Base-by-base conservation (phyloP, 208 protist genomes). In the Leishmania martiniquensis region DNA sequence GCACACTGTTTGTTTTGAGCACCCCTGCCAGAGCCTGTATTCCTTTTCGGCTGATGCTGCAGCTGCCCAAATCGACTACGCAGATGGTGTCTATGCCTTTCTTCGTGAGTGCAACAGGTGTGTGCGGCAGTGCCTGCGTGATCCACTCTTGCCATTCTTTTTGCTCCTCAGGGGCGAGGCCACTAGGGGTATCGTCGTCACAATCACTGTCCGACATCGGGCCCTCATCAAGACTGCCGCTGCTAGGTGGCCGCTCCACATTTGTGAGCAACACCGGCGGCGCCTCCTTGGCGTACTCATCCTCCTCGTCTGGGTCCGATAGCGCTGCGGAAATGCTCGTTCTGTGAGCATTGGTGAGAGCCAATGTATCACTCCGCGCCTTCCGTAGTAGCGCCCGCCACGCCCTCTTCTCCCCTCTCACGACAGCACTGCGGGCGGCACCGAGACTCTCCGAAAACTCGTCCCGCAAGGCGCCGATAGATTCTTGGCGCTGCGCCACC, bases 11-110 rank as follows among this genome's bases (percentile, higher is more conserved):
- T 37, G 78, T 81, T 47, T 51, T n/a, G 44, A 97, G 83, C 4
- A 80, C 75, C 20, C 80, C 76, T 22, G 87, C 84, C 34, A 97
- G 81, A n/a, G 77, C 62, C 63, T 86, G 82, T 25, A 95, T 54
- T 15, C 92, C 91, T 4, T 75, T 77, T 76, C 79, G 85, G 34
- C 84, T 84, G 75, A 97, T 90, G 68, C 83, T 75, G 72, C 91
- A 95, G 72, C 92, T 91, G 20, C 83, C 81, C 5, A 97, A 68
- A 75, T 97, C 92, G n/a, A 97, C 76, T 22, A 88, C 77, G 32
- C 80, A 76, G 29, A 97, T 47, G 12, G 87, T 87, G 55, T 85
- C 75, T 76, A 96, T 86, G 39, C 93, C 91, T 47, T 77, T 78
- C 73, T 95, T 95, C 3, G 71, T 77, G 44, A 80, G 80, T n/a